Conservation (phyloP, 1,284 basidiomycete species). For the Earliella scabrosa region DNA sequence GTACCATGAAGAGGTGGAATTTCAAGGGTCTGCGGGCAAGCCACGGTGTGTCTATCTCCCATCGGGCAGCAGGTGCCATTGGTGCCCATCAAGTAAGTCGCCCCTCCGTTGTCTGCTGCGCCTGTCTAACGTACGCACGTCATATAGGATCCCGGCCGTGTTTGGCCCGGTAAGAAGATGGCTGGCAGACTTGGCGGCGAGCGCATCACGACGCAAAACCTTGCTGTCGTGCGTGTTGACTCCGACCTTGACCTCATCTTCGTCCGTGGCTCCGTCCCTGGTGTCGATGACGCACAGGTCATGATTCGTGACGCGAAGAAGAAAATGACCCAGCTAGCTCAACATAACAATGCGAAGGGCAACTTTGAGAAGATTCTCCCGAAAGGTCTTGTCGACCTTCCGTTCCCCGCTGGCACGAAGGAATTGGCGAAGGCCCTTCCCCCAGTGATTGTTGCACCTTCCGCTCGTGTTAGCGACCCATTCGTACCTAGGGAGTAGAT, state of each 20-base stretch:
- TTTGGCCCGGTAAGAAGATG: slow-evolving; percentile 99
- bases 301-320: slow-evolving; percentile 86
- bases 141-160: slow-evolving; percentile 88
- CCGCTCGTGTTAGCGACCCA: slow-evolving; percentile 69
- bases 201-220: slow-evolving; percentile 87
- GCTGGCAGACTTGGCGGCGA: slow-evolving; percentile 91
- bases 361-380: slow-evolving; percentile 83
- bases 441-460: slow-evolving; percentile 66
- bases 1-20: slow-evolving; percentile 96
- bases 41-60: slow-evolving; percentile 96
- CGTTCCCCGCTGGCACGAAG: slow-evolving; percentile 90
- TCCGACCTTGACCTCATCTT: slow-evolving; percentile 86
- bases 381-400: slow-evolving; percentile 81
- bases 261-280: slow-evolving; percentile 78
- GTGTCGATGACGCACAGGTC: slow-evolving; percentile 75
- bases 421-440: slow-evolving; percentile 75
- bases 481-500: slow-evolving; percentile 75
- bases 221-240: slow-evolving; percentile 90
- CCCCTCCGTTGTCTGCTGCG: neutral
- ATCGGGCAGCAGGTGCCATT: slow-evolving; percentile 92
- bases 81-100: slow-evolving; percentile 89
- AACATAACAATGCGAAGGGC: slow-evolving; percentile 74
- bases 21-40: slow-evolving; percentile 92
- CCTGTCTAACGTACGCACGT: slow-evolving; percentile 5
- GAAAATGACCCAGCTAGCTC: slow-evolving; percentile 67